These are phyloP conservation scores for Paramecium pentaurelia DNA, from an alignment of 73 alveolate genomes.

Conservation along the genomic window DNA sequence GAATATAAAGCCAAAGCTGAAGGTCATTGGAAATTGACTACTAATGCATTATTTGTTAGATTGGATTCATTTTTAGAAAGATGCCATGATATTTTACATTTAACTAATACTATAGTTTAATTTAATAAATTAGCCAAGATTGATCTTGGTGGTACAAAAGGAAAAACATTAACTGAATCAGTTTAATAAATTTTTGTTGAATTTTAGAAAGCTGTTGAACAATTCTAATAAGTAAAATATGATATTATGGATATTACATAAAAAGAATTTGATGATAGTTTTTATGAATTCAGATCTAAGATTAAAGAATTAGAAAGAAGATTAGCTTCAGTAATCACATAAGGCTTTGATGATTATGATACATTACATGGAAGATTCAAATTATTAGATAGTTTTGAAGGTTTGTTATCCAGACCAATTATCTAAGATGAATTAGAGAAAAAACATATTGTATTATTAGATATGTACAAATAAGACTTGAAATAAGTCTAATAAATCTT, in stretches of 20 bases:
- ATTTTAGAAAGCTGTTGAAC: slow-evolving; percentile 94
- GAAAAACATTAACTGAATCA: slow-evolving; percentile 97
- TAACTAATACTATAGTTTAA: slow-evolving; percentile 96
- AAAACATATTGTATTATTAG: slow-evolving; percentile 98
- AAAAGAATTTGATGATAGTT: slow-evolving; percentile 97
- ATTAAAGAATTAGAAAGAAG: slow-evolving; percentile 98
- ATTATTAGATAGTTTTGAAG: slow-evolving; percentile 98
- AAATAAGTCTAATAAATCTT: slow-evolving; percentile 90
- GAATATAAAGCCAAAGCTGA: slow-evolving; percentile 91
- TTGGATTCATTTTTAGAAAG: slow-evolving; percentile 99
- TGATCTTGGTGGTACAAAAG: slow-evolving; percentile 99
- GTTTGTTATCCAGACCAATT: slow-evolving; percentile 98
- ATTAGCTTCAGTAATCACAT: slow-evolving; percentile 97
- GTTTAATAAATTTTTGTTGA: slow-evolving; percentile 94
- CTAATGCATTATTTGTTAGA: slow-evolving; percentile 98
- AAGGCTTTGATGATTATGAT: slow-evolving; percentile 98
- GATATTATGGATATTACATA: slow-evolving; percentile 99
- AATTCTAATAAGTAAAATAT: slow-evolving; percentile 91
- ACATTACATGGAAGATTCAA: slow-evolving; percentile 93
- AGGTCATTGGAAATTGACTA: slow-evolving; percentile 97
- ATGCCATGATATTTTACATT: slow-evolving; percentile 98
- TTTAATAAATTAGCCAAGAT: slow-evolving; percentile 96
- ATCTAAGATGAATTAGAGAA: slow-evolving; percentile 99
- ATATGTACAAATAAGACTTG: slow-evolving; percentile 94
- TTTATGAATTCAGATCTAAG: slow-evolving; percentile 90